Percentiles rank a stretch among this genome's conserved stretches.
These are phyloP conservation scores for Sinapis alba DNA, from an alignment of 441 rosid species.

Conservation along the genomic window DNA sequence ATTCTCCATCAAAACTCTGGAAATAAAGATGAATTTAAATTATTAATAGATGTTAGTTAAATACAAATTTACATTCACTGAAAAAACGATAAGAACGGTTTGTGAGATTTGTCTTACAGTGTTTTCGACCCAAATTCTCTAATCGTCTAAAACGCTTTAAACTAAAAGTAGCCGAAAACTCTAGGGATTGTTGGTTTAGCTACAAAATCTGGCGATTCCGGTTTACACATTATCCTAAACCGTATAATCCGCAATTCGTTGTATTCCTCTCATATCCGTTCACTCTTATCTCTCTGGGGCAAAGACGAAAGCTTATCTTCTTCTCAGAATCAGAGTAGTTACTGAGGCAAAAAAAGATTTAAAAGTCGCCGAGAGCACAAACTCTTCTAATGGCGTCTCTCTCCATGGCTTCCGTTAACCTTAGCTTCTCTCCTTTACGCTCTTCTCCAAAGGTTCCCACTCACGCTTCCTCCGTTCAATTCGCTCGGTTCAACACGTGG, in stretches of 20 bases:
- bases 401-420: constrained; percentile 46
- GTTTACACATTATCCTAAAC: background rate
- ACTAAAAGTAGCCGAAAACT: background rate
- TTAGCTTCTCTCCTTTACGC: constrained; percentile 37
- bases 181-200: background rate
- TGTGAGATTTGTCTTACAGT: too few relatives aligned
- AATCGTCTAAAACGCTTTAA: too few relatives aligned
- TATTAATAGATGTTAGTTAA: too few relatives aligned
- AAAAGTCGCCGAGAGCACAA: constrained; percentile 8
- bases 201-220: background rate
- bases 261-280: constrained; percentile 25
- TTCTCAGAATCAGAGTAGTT: constrained; percentile 20
- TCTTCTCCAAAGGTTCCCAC: constrained; percentile 40
- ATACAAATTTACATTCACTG: too few relatives aligned
- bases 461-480: constrained; percentile 43
- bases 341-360: background rate
- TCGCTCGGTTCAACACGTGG: constrained; percentile 48
- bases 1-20: too few relatives aligned
- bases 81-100: too few relatives aligned
- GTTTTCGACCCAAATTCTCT: background rate
- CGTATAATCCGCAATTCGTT: background rate
- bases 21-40: too few relatives aligned
- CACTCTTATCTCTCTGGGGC: constrained; percentile 20
- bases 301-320: constrained; percentile 25
- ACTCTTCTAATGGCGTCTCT: constrained; percentile 62